Base-by-base conservation (phyloP, 179 eudicot species). In the Silene vulgaris region DNA sequence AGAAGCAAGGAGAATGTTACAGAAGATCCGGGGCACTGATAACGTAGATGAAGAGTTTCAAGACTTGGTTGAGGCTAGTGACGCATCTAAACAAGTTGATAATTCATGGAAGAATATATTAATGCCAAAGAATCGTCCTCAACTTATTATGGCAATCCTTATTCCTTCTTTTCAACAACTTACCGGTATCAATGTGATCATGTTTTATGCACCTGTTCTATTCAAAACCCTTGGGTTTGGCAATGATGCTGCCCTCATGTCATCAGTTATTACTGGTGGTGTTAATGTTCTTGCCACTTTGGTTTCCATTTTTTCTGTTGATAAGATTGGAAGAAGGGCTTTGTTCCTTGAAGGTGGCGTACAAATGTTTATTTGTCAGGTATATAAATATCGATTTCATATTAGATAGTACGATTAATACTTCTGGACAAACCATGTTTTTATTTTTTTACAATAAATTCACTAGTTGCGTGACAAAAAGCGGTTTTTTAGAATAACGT, bases 41-140 rank as follows among this genome's bases (percentile, higher is more conserved):
- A 77, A 81, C 8, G 83, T 81, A 0, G 83, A 81, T 6, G 78
- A 68, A 23, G 83, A 81, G 3, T 81, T 77, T 20, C 83, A 81
- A 74, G 83, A 81, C 72, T 75, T 81, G 13, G 11, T 80, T 9
- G 79, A 75, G 13, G 79, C 82, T 21, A 80, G 82, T 45, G 75
- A 75, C 5, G 73, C 75, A 1, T 80, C 79, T 5, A 80, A 80
- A 52, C 4, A 35, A 3, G 79, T 80, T 0, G 61, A 64, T 23
- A 75, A 80, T 30, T 26, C 82, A 0, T 80, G 82, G 82, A 26
- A 57, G 11, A 80, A 75, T 5, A 64, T 80, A 0, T 4, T 62
- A 30, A 0, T 8, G 23, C 50, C 72, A 4, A 71, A 75, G 63
- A 75, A 80, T 17, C 45, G 76, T 4, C 82, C 82, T 71, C 82